Percentiles rank a stretch among this genome's conserved stretches.
Conservation (phyloP, 2,329 filamentous ascomycete genomes). For the Lasiodiplodia theobromae region DNA sequence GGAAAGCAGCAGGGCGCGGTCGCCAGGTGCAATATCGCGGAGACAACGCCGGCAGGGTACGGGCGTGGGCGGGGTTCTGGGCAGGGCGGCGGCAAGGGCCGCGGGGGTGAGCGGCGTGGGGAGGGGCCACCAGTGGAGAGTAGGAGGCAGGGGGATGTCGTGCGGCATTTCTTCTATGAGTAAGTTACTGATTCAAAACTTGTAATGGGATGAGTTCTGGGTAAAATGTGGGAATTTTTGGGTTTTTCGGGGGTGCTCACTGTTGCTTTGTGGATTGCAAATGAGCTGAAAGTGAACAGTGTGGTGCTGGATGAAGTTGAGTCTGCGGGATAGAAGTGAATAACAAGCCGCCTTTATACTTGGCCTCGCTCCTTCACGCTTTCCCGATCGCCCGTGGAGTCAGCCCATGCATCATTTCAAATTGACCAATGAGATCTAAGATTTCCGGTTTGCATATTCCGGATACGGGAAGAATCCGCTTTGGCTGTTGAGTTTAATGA, state of each 20-base stretch:
- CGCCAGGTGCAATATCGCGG: not conserved
- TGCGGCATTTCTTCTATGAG: not conserved
- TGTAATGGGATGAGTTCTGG: not conserved
- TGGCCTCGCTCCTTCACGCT: not conserved
- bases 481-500: not conserved
- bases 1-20: not conserved
- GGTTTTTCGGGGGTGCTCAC: too few species aligned
- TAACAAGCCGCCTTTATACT: not conserved
- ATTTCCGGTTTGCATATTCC: not conserved
- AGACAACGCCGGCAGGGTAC: conserved; percentile 6
- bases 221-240: not conserved
- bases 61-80: not conserved
- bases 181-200: too few species aligned
- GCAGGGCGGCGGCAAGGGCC: not conserved
- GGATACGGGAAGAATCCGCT: not conserved
- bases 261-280: too few species aligned
- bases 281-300: not conserved
- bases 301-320: not conserved
- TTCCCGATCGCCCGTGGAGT: not conserved
- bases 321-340: not conserved
- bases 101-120: not conserved
- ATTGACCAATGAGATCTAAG: not conserved
- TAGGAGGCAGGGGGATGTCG: not conserved
- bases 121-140: conserved; percentile 1
- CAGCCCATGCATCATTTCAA: not conserved